A percentile compares a stretch with the other conserved stretches of the same genome.
phyloP scores from a whole-genome alignment of 306 rosid genomes.

The Cicer yamashitae region DNA sequence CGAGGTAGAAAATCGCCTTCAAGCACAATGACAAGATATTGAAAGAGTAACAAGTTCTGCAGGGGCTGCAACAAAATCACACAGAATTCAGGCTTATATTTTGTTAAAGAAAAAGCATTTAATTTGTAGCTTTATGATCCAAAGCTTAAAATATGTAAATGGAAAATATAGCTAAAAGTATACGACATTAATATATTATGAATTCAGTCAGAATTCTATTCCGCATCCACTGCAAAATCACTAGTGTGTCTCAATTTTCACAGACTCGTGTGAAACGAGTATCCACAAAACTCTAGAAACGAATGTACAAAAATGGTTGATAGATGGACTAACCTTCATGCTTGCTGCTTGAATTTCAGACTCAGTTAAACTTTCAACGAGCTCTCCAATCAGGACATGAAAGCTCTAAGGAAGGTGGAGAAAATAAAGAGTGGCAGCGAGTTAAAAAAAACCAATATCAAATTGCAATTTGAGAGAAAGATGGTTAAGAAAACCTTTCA shows the following conservation, averaged over 20 bases:
- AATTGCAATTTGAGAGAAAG: conserved; percentile 8
- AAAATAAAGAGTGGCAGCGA: conserved; percentile 30
- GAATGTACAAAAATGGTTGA: conserved; percentile 24
- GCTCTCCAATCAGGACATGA: conserved; percentile 68
- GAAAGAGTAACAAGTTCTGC: conserved; percentile 73
- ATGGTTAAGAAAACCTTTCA: background rate
- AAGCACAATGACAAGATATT: conserved; percentile 71
- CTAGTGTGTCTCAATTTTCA: background rate
- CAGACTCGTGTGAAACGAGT: background rate
- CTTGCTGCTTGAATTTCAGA: conserved; percentile 55
- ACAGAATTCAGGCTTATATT: conserved; percentile 18
- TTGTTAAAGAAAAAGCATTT: background rate
- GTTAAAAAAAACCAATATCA: conserved; percentile 19
- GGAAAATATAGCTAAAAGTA: conserved; percentile 25
- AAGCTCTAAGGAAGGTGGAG: conserved; percentile 56
- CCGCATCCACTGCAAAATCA: conserved; percentile 2
- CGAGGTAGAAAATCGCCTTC: conserved; percentile 81
- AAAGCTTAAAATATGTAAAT: conserved; percentile 7
- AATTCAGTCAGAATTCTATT: background rate
- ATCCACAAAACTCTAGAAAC: conserved; percentile 10
- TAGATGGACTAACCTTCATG: conserved; percentile 59
- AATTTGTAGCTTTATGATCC: conserved; percentile 14
- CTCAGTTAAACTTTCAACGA: conserved; percentile 56
- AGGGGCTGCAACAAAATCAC: conserved; percentile 61
- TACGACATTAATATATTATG: conserved; percentile 1